Evolutionary conservation across 768 basidiomycete species (phyloP), one percentile per base, ranked within the genome.

Genomic region (Clavulina sp.): DNA sequence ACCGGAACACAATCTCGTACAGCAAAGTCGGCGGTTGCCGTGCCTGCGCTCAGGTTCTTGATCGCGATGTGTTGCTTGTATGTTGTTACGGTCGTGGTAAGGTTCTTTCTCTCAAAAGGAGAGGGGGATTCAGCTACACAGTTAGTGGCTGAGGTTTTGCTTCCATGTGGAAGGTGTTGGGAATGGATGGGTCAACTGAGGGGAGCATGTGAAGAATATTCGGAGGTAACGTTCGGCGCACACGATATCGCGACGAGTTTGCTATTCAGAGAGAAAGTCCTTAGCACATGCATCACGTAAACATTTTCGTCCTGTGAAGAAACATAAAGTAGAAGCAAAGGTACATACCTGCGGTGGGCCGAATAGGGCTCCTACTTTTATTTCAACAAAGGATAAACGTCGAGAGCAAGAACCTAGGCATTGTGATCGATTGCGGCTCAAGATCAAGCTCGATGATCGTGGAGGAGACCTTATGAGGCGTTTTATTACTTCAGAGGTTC

Each of bases 211-310:
- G 41, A 57, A 57, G 6, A n/a, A n/a, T 29, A 44, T 43, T 57
- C 57, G 18, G 50, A 51, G 26, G 43, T 33, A 23, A 53, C 55
- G 38, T 47, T 34, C 13, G 57, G 57, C 24, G 56, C 50, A 16
- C 28, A 24, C 1, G 57, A 56, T 33, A 56, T 57, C 52, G 51
- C 51, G 44, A 57, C 52, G 41, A 57, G 56, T 40, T 52, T 53
- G 19, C 55, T 49, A 32, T 57, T 55, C 51, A 57, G 40, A 36
- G 41, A 56, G 1, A 44, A 46, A 1, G 51, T 34, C 26, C 57
- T 55, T 48, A 24, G 51, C n/a, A n/a, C n/a, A 54, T 24, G 26
- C 33, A 5, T 54, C 51, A 23, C n/a, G n/a, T n/a, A 51, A 30
- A 52, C 9, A 16, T 13, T 24, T 9, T 46, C 13, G 26, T 28